These are phyloP conservation scores for Novymonas esmeraldas DNA, from an alignment of 208 protist genomes.

Conservation along the genomic window DNA sequence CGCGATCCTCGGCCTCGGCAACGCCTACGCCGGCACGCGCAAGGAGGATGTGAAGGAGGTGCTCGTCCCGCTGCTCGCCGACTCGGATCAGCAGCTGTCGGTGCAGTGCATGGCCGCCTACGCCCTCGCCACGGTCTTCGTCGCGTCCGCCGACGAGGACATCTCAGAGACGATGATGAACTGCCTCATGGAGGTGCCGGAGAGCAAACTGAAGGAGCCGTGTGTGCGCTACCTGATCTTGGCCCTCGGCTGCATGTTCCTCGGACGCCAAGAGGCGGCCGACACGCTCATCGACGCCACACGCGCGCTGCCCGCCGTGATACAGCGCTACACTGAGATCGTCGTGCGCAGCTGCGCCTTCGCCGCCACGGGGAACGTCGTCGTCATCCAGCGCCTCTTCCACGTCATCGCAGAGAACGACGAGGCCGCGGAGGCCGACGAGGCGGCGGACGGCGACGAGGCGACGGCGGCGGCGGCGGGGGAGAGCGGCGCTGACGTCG, in stretches of 20 bases:
- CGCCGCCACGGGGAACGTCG: constrained; percentile 98
- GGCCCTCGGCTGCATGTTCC: constrained; percentile 95
- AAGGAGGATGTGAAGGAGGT: constrained; percentile 95
- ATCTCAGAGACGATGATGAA: constrained; percentile 94
- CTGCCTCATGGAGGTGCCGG: constrained; percentile 90
- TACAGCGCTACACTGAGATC: constrained; percentile 91
- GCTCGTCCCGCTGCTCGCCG: constrained; percentile 93
- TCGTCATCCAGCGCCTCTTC: constrained; percentile 97
- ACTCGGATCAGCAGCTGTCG: constrained; percentile 92
- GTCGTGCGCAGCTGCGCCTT: constrained; percentile 98
- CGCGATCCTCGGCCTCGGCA: constrained; percentile 95
- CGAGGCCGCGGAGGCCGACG: constrained; percentile 45
- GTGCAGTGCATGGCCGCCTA: constrained; percentile 94
- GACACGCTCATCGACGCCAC: constrained; percentile 94
- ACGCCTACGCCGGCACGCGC: constrained; percentile 97
- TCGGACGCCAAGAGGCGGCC: constrained; percentile 93
- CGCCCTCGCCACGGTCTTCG: constrained; percentile 96
- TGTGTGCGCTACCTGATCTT: constrained; percentile 93
- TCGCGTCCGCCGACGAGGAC: constrained; percentile 96
- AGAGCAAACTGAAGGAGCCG: constrained; percentile 63
- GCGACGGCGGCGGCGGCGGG: constrained; percentile 11
- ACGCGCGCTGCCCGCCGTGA: constrained; percentile 72
- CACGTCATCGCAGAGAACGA: constrained; percentile 94
- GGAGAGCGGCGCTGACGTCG: background rate
- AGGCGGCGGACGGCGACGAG: constrained; percentile 39